A percentile compares a stretch with the other conserved stretches of the same genome.
These are phyloP conservation scores for Knoxia roxburghii DNA, from an alignment of 257 asterid genomes.

Conservation along the genomic window DNA sequence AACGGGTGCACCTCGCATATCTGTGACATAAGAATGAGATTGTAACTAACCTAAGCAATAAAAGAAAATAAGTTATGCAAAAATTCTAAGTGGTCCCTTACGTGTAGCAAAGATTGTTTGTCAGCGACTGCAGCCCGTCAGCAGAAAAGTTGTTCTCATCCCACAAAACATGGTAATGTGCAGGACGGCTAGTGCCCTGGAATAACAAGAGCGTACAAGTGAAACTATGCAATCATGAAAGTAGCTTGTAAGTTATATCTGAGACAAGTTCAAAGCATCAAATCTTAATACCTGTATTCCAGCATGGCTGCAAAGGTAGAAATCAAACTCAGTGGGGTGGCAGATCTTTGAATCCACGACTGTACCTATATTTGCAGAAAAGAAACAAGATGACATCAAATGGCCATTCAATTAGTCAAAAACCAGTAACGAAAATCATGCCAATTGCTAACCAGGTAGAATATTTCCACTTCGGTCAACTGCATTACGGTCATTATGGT, in stretches of 20 bases:
- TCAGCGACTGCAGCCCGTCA: conserved; percentile 71
- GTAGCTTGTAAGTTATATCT: not conserved
- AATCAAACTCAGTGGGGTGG: conserved; percentile 94
- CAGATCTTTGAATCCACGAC: conserved; percentile 91
- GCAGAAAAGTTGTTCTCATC: conserved; percentile 90
- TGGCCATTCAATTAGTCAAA: not conserved
- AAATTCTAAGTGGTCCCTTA: conserved; percentile 14
- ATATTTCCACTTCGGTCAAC: conserved; percentile 86
- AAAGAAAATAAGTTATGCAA: not conserved
- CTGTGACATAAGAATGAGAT: conserved; percentile 29
- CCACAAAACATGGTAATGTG: conserved; percentile 94
- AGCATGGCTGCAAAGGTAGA: conserved; percentile 97
- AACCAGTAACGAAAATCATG: not conserved
- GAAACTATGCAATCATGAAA: no score
- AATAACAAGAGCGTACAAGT: not conserved
- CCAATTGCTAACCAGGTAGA: conserved; percentile 53
- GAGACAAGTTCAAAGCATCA: not conserved
- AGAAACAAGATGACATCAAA: not conserved
- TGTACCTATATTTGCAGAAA: conserved; percentile 47
- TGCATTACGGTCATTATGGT: conserved; percentile 56
- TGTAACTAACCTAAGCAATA: not conserved
- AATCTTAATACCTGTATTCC: conserved; percentile 62
- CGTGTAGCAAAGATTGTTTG: conserved; percentile 95
- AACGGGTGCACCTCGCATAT: conserved; percentile 91
- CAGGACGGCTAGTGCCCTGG: conserved; percentile 92